Evolutionary conservation across 2,329 filamentous ascomycete species (phyloP).

Genomic region (Calonectria hongkongensis): DNA sequence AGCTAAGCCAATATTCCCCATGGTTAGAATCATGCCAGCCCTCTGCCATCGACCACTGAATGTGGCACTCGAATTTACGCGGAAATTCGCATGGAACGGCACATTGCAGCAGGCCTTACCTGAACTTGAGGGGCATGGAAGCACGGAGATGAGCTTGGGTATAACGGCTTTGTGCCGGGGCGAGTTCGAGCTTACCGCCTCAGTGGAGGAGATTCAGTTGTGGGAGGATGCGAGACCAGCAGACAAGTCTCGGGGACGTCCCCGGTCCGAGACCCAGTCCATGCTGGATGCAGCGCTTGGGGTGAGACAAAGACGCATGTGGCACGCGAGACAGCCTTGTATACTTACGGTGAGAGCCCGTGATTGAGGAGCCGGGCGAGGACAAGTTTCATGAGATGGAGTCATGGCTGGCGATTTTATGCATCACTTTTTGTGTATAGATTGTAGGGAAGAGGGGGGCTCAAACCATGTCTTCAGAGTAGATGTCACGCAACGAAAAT

Average conservation of each 20-base stretch:
- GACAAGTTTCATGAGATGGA: constrained; percentile 27
- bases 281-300: constrained; percentile 77
- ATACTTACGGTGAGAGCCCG: constrained; percentile 72
- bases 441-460: constrained; percentile 27
- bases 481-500: constrained; percentile 41
- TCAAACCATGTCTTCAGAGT: constrained; percentile 26
- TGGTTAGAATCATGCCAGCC: constrained; percentile 85
- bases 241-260: constrained; percentile 57
- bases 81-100: constrained; percentile 90
- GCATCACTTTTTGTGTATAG: constrained; percentile 35
- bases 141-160: constrained; percentile 78
- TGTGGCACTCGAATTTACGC: constrained; percentile 86
- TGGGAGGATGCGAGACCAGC: constrained; percentile 61
- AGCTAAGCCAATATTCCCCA: constrained; percentile 78
- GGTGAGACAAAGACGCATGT: constrained; percentile 76
- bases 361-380: constrained; percentile 39
- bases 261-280: constrained; percentile 72
- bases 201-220: constrained; percentile 85
- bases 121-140: constrained; percentile 74
- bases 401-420: constrained; percentile 21
- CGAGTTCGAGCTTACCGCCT: constrained; percentile 87
- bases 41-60: constrained; percentile 83
- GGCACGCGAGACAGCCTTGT: constrained; percentile 77
- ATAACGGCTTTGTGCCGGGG: constrained; percentile 86
- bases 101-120: constrained; percentile 85